These are phyloP conservation scores for Glomus cerebriforme DNA, from an alignment of 192 early-diverging fungal genomes.

Conservation along the genomic window DNA sequence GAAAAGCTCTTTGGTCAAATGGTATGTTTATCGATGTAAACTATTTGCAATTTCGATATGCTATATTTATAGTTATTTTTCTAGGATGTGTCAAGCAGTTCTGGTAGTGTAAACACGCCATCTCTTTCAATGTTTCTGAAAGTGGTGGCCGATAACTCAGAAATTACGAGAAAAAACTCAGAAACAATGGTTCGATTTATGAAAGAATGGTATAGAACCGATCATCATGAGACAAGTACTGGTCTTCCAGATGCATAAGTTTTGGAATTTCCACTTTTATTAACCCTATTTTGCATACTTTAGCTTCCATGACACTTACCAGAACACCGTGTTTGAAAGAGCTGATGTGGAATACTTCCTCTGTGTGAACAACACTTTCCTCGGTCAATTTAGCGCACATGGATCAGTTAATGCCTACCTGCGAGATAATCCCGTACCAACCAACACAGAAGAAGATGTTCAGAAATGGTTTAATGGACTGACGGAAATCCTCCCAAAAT, in stretches of 20 bases:
- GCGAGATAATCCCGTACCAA: neutral
- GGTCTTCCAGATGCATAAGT: neutral
- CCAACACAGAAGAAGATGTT: slow-evolving; percentile 12
- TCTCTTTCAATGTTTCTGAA: neutral
- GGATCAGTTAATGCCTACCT: slow-evolving; percentile 5
- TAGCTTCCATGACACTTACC: neutral
- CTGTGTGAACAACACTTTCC: neutral
- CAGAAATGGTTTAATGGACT: neutral
- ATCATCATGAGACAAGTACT: neutral
- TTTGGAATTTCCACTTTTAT: slow-evolving; percentile 13
- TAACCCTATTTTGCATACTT: neutral
- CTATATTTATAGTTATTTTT: slow-evolving; percentile 8
- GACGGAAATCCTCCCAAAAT: neutral
- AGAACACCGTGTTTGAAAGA: neutral
- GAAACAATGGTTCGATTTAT: neutral
- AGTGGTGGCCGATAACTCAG: neutral
- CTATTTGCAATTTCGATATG: slow-evolving; percentile 6
- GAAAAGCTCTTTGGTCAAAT: no score
- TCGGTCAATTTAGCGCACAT: neutral
- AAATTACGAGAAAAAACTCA: neutral
- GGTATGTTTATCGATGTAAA: slow-evolving; percentile 21
- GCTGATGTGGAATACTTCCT: slow-evolving; percentile 7
- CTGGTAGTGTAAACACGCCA: neutral
- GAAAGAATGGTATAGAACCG: no score
- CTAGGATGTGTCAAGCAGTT: neutral